Base-by-base conservation (phyloP, 371 early-diverging fungal genomes). In the Syncephalastrum contaminatum region DNA sequence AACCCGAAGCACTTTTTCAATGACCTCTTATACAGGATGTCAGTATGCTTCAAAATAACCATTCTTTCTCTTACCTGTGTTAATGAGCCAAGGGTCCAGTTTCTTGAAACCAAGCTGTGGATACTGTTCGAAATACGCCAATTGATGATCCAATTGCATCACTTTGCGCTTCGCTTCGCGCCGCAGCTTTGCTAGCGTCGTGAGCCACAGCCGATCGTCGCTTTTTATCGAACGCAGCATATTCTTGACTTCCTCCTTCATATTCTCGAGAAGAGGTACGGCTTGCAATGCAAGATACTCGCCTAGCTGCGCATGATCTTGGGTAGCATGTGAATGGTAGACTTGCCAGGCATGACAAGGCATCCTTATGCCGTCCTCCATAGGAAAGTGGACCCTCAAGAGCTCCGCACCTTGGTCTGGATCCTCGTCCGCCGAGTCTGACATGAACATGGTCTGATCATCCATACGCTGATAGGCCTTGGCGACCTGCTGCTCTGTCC, bases 61-160 rank as follows among this genome's bases (percentile, higher is more conserved):
- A 5, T 3, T 39, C 13, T 30, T 48, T 14, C 27, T 18, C 20
- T 58, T 66, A 70, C 73, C 66, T 48, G 76, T 66, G 59, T 75
- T 75, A 39, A 72, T 48, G 21, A 75, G 25, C 76, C 76, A 75
- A 4, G 76, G 76, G 50, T 75, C 76, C 42, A 57, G 43, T 22
- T 68, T 70, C 0, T 19, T 64, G 25, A 62, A 45, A 0, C 66
- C 72, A 49, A 64, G 65, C 39, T 71, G 60, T 0, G 75, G 69
- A 49, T 75, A 65, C 6, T 72, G 62, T 40, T 75, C 70, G 48
- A 75, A 75, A 44, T 66, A 72, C 0, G 59, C 47, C 15, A 75
- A 48, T 18, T 75, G 76, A 13, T 51, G 42, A 45, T 68, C 67
- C 36, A 75, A 39, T 12, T 59, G 53, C 8, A 60, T 51, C 10